Evolutionary conservation across 495 filamentous ascomycete genomes (phyloP).

Genomic region (Paragyromitra xinjiangensis): DNA sequence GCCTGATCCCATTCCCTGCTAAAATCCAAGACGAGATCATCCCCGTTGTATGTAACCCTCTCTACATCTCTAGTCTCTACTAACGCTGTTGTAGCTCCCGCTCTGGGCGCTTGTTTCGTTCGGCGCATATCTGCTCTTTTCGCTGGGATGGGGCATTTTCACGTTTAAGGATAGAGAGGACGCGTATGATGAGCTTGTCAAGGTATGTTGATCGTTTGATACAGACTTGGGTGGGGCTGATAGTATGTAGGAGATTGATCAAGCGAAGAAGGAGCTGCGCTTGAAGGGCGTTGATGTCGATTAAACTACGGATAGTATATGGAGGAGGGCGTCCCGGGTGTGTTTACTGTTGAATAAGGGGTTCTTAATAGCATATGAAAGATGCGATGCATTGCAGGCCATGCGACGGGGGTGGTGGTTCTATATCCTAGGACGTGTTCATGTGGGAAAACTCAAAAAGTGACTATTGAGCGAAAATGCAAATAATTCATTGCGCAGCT

Average conservation of each 20-base stretch:
- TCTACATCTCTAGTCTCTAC: background rate
- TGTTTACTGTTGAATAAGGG: constrained; percentile 15
- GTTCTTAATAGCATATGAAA: constrained; percentile 31
- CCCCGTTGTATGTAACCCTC: constrained; percentile 66
- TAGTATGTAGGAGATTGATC: constrained; percentile 67
- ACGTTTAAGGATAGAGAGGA: constrained; percentile 96
- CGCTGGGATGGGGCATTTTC: constrained; percentile 87
- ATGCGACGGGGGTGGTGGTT: constrained; percentile 23
- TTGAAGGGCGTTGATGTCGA: constrained; percentile 78
- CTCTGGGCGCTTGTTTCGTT: constrained; percentile 92
- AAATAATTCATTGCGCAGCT: constrained; percentile 7
- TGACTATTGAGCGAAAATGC: background rate
- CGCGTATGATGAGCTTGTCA: constrained; percentile 88
- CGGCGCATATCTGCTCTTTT: constrained; percentile 91
- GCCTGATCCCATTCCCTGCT: constrained; percentile 82
- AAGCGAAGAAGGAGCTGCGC: constrained; percentile 72
- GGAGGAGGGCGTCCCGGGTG: constrained; percentile 9
- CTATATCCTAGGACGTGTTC: background rate
- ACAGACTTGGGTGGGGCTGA: constrained; percentile 2
- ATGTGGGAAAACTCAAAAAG: background rate
- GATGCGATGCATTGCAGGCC: constrained; percentile 19
- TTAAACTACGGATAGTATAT: constrained; percentile 53
- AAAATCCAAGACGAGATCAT: constrained; percentile 76
- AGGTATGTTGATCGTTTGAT: constrained; percentile 53
- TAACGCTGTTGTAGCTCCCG: constrained; percentile 70